A percentile compares a stretch with the other conserved stretches of the same genome.
These are phyloP conservation scores for Nemania sp. DNA, from an alignment of 2,329 filamentous ascomycete genomes.

Conservation along the genomic window DNA sequence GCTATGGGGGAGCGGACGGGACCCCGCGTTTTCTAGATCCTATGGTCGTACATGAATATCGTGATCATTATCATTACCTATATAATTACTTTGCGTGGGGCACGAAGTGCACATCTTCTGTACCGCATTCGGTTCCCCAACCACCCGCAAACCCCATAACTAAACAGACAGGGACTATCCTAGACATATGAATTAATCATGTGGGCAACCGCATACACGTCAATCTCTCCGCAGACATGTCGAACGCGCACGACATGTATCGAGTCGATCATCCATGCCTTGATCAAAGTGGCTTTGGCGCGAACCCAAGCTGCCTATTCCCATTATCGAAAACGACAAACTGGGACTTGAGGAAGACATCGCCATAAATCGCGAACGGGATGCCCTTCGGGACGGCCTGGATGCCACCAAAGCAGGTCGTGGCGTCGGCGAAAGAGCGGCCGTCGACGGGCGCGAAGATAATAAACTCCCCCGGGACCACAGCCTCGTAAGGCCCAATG, in stretches of 20 bases:
- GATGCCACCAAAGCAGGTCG: slow-evolving; percentile 66
- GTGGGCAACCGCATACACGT: neutral
- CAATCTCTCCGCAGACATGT: neutral
- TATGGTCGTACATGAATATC: no score
- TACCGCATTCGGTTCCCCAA: no score
- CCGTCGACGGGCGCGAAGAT: slow-evolving; percentile 51
- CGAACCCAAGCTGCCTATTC: slow-evolving; percentile 52
- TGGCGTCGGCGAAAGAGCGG: slow-evolving; percentile 55
- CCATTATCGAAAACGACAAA: slow-evolving; percentile 65
- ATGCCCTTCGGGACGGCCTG: slow-evolving; percentile 59
- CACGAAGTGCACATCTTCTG: no score
- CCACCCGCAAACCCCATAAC: no score
- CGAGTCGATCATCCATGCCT: neutral
- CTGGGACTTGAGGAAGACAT: slow-evolving; percentile 70
- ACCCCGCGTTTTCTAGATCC: no score
- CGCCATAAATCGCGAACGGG: slow-evolving; percentile 67
- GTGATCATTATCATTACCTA: no score
- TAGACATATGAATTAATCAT: slow-evolving; percentile 3
- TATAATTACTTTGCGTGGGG: no score
- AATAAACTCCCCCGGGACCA: slow-evolving; percentile 44
- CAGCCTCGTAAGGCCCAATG: slow-evolving; percentile 33
- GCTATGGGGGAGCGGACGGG: no score
- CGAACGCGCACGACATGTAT: neutral
- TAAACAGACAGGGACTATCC: slow-evolving; percentile 6
- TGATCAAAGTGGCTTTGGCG: slow-evolving; percentile 40